phyloP scores from a whole-genome alignment of 129 eudicot genomes.

The Flaveria brownii region DNA sequence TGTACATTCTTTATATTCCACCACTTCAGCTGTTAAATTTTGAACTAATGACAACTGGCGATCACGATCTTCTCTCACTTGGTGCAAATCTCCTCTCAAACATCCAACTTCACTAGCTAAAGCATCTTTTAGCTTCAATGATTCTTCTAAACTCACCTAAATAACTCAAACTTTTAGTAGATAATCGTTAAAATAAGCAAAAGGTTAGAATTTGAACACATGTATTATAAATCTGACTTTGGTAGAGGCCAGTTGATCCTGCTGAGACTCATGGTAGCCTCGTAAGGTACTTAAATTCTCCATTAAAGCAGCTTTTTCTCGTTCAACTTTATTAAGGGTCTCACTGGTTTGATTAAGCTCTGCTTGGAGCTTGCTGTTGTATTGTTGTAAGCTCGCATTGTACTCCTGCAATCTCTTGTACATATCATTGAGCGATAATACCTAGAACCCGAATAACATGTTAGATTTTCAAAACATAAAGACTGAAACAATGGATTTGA shows the following conservation, averaged over 20 bases:
- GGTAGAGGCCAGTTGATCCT: constrained; percentile 67
- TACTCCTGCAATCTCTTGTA: constrained; percentile 84
- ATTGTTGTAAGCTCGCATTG: constrained; percentile 86
- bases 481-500: not conserved
- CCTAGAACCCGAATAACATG: constrained; percentile 41
- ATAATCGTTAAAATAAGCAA: not conserved
- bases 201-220: not conserved
- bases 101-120: constrained; percentile 58
- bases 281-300: constrained; percentile 80
- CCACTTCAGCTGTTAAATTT: constrained; percentile 45
- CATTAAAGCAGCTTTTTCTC: constrained; percentile 71
- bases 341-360: constrained; percentile 78
- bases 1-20: constrained; percentile 40
- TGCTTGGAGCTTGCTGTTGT: constrained; percentile 87
- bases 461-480: not conserved
- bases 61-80: constrained; percentile 82
- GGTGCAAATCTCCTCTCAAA: constrained; percentile 72
- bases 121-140: constrained; percentile 69
- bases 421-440: constrained; percentile 69
- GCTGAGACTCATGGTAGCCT: constrained; percentile 74
- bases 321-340: constrained; percentile 72
- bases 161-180: not conserved
- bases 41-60: constrained; percentile 52
- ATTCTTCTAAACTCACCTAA: constrained; percentile 77
- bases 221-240: constrained; percentile 42